A percentile compares a stretch with the other conserved stretches of the same genome.
phyloP scores from a whole-genome alignment of 2,329 filamentous ascomycete genomes.

The Curvularia sp. region DNA sequence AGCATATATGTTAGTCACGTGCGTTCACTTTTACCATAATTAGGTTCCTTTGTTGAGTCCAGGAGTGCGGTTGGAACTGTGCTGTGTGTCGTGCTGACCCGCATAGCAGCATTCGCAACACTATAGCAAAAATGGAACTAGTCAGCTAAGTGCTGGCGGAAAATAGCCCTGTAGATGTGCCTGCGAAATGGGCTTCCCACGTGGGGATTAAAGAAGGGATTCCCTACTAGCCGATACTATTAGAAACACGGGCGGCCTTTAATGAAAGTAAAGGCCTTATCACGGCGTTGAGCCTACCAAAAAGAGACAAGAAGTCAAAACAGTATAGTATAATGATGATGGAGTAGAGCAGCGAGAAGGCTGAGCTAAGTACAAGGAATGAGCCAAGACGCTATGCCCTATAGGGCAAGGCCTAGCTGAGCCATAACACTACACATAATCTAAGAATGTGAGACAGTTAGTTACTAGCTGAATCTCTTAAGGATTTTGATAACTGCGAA shows the following conservation, averaged over 20 bases:
- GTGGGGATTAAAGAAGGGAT: neutral
- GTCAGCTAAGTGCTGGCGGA: neutral
- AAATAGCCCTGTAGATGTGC: neutral
- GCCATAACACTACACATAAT: too few species aligned
- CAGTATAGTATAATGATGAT: too few species aligned
- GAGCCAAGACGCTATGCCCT: too few species aligned
- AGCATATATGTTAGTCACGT: conserved; percentile 3
- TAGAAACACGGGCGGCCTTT: neutral
- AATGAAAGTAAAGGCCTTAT: conserved; percentile 14
- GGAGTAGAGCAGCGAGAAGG: too few species aligned
- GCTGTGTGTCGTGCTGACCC: conserved; percentile 2
- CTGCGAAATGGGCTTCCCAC: neutral
- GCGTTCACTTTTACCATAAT: neutral
- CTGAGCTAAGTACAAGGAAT: too few species aligned
- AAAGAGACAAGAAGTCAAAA: too few species aligned
- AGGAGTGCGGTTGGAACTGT: neutral
- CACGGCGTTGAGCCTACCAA: too few species aligned
- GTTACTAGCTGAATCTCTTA: too few species aligned
- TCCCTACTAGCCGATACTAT: neutral
- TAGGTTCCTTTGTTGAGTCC: neutral
- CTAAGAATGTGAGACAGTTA: too few species aligned
- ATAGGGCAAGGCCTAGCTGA: too few species aligned
- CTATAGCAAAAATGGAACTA: neutral
- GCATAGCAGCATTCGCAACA: conserved; percentile 3
- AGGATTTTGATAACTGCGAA: too few species aligned